Percentiles rank a stretch among this genome's conserved stretches.
Evolutionary conservation across 2,329 filamentous ascomycete genomes (phyloP).

Genomic region (Ambrosiella beaveri): DNA sequence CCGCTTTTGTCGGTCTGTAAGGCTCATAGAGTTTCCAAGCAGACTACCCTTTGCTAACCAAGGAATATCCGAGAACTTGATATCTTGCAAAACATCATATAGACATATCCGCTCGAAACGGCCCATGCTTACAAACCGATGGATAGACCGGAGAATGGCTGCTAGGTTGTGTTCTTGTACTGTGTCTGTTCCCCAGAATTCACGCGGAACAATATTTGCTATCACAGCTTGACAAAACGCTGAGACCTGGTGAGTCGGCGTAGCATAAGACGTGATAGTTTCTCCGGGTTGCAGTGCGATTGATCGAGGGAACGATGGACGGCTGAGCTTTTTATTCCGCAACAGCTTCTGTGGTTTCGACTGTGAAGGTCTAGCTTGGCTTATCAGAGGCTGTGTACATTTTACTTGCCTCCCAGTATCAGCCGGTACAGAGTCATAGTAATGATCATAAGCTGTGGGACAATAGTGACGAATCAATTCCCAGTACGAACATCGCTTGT

Average conservation of each 20-base stretch:
- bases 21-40: conserved; percentile 38
- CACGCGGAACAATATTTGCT: conserved; percentile 52
- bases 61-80: conserved; percentile 44
- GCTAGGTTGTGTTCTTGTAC: conserved; percentile 40
- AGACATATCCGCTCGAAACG: conserved; percentile 68
- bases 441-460: conserved; percentile 23
- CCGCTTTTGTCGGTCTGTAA: conserved; percentile 58
- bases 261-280: conserved; percentile 49
- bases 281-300: conserved; percentile 13
- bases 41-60: conserved; percentile 52
- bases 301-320: not conserved
- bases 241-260: conserved; percentile 51
- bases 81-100: conserved; percentile 55
- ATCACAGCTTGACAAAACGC: conserved; percentile 72
- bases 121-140: conserved; percentile 59
- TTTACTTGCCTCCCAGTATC: not conserved
- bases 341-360: no score
- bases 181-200: conserved; percentile 51
- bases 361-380: no score
- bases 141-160: conserved; percentile 48
- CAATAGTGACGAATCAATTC: conserved; percentile 70
- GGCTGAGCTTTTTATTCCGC: not conserved
- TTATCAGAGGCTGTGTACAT: not conserved
- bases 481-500: conserved; percentile 62
- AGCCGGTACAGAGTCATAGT: not conserved